Conservation (phyloP, 2,329 filamentous ascomycete genomes). For the Aureobasidium pullulans region DNA sequence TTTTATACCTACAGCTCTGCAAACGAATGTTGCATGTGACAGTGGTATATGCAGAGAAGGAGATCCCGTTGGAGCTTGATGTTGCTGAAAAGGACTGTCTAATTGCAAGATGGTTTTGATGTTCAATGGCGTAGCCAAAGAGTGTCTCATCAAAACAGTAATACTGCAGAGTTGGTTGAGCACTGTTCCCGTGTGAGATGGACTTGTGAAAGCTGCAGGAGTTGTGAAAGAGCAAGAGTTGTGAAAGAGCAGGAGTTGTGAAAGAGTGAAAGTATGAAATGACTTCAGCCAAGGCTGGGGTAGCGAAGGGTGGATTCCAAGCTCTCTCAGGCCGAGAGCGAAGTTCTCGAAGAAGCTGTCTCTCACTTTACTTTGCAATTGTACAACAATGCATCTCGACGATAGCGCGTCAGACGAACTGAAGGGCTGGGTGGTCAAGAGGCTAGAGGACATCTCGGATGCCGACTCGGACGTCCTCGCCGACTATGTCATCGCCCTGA, state of each 20-base stretch:
- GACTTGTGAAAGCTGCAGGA: no score
- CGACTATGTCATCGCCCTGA: conserved; percentile 73
- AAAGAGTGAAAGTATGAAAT: neutral
- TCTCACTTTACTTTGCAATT: neutral
- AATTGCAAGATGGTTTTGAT: no score
- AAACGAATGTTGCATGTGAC: no score
- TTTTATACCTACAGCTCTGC: no score
- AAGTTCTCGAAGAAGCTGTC: neutral
- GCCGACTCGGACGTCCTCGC: conserved; percentile 75
- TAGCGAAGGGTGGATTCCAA: neutral
- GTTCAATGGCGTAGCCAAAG: no score
- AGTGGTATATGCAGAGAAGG: no score
- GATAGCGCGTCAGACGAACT: conserved; percentile 51
- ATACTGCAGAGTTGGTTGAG: no score
- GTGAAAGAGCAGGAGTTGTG: neutral
- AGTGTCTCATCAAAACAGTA: no score
- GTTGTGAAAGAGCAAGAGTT: neutral
- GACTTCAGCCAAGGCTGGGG: conserved; percentile 7
- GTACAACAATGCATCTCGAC: conserved; percentile 43
- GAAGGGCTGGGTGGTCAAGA: conserved; percentile 71
- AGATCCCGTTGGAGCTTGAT: no score
- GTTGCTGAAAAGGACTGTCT: no score
- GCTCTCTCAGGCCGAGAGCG: neutral
- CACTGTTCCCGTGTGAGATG: no score
- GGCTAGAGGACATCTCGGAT: conserved; percentile 69